Percentiles rank a stretch among this genome's conserved stretches.
phyloP scores from a whole-genome alignment of 176 grass and related monocot species.

The Carex scoparia region DNA sequence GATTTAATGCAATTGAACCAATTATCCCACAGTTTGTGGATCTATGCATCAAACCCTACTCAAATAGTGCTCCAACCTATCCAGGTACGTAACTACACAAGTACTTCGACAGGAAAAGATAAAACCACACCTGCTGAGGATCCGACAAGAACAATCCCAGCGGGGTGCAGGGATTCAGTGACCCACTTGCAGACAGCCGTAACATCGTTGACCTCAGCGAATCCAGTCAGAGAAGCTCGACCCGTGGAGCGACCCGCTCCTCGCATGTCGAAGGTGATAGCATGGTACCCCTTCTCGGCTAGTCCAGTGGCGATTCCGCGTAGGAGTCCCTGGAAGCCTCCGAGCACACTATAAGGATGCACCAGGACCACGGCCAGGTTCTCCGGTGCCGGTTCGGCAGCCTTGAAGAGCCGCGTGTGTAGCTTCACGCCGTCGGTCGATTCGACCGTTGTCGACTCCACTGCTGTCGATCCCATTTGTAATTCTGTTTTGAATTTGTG shows the following conservation, averaged over 20 bases:
- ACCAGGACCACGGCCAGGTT: conserved; percentile 72
- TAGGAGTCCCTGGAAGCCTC: conserved; percentile 88
- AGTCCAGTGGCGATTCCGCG: conserved; percentile 80
- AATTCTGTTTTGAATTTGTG: not conserved
- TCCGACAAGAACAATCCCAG: conserved; percentile 61
- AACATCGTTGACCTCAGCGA: conserved; percentile 67
- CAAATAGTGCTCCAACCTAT: not conserved
- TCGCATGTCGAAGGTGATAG: conserved; percentile 96
- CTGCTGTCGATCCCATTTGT: conserved; percentile 9
- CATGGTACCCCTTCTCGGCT: conserved; percentile 42
- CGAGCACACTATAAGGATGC: conserved; percentile 85
- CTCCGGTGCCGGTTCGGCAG: conserved; percentile 24
- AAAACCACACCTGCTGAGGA: conserved; percentile 58
- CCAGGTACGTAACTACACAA: not conserved
- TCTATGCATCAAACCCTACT: not conserved
- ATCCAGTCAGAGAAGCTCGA: conserved; percentile 69
- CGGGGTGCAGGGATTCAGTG: conserved; percentile 42
- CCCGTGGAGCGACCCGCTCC: conserved; percentile 80
- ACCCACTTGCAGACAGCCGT: conserved; percentile 84
- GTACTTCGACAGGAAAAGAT: not conserved
- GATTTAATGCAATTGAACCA: not conserved
- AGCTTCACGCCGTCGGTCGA: conserved; percentile 74
- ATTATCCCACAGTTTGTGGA: not conserved
- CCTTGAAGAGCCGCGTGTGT: conserved; percentile 67
- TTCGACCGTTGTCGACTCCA: conserved; percentile 74